Evolutionary conservation across 176 grass and related monocot genomes (phyloP).

Genomic region (Olyra latifolia): DNA sequence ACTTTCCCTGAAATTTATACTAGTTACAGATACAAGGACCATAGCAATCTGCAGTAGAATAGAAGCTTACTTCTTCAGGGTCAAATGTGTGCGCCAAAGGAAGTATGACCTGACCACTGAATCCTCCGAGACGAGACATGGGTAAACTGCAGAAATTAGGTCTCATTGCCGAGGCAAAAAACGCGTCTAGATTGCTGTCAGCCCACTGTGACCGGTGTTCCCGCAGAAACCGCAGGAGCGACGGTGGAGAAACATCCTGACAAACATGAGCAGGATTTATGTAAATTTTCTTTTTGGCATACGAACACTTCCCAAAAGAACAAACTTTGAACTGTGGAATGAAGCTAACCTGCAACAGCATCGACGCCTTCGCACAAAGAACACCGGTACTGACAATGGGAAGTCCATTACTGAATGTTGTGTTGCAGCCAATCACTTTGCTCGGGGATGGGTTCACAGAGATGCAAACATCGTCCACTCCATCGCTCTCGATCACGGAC

Average conservation of each 20-base stretch:
- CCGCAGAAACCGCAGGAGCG: conserved; percentile 53
- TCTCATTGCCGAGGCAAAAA: conserved; percentile 64
- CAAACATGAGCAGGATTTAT: neutral
- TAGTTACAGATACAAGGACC: too few species aligned
- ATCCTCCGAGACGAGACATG: conserved; percentile 46
- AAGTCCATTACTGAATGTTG: conserved; percentile 54
- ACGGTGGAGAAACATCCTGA: conserved; percentile 61
- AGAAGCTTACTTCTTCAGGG: conserved; percentile 64
- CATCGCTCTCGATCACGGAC: conserved; percentile 67
- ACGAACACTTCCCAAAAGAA: neutral
- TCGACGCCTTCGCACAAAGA: conserved; percentile 89
- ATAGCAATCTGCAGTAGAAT: neutral
- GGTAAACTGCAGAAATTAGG: conserved; percentile 56
- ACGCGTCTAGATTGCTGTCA: conserved; percentile 65
- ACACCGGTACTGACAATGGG: conserved; percentile 59
- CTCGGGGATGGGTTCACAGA: conserved; percentile 68
- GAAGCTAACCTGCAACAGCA: conserved; percentile 80
- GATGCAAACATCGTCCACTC: conserved; percentile 74
- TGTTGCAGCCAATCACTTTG: conserved; percentile 56
- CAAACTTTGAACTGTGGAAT: neutral
- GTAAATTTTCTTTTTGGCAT: neutral
- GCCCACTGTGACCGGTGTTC: conserved; percentile 83
- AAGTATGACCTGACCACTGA: conserved; percentile 68
- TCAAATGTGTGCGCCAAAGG: conserved; percentile 63
- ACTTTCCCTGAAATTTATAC: neutral